Evolutionary conservation across 2,329 filamentous ascomycete species (phyloP), one percentile per base, ranked within the genome.

Genomic region (Sclerotinia spermophila): DNA sequence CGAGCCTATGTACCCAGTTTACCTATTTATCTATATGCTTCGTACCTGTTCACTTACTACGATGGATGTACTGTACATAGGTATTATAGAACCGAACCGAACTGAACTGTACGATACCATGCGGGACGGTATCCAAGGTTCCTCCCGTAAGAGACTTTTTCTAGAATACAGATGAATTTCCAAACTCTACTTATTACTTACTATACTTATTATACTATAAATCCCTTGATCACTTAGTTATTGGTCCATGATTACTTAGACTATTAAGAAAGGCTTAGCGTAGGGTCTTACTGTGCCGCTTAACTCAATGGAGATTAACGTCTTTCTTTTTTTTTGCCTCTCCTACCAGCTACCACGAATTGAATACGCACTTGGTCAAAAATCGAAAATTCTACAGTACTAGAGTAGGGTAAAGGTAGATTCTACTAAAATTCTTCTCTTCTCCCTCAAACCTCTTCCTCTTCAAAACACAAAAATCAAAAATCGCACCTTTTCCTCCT

Each of bases 341-440:
- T 53, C 48, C 27, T 15, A n/a, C 45, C 45, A 51, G 45, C 17
- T 11, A 51, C 15, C 61, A 38, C 44, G 24, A 40, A 19, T 38
- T 5, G 48, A 7, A 51, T 51, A 51, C n/a, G 48, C 48, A 53
- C 48, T 53, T 53, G n/a, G 48, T 53, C 48, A 1, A 53, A 53
- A 53, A 53, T 27, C 48, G 48, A 53, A 53, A 53, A 53, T 53
- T 53, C 48, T 53, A 27, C n/a, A 53, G 48, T 27, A 38, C 33
- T 53, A 27, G 44, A n/a, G 59, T 17, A 44, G 44, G 40, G 59
- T 17, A 44, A 61, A 24, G 35, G 19, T 27, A 19, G 24, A 11
- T 24, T 58, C 55, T 38, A 42, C 58, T 53, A 61, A 61, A 61
- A 42, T 61, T 61, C 58, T 61, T 27, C 58, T 35, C n/a, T 33